Base-by-base conservation (phyloP, 805 yeast genomes). In the Nakazawaea peltata region DNA sequence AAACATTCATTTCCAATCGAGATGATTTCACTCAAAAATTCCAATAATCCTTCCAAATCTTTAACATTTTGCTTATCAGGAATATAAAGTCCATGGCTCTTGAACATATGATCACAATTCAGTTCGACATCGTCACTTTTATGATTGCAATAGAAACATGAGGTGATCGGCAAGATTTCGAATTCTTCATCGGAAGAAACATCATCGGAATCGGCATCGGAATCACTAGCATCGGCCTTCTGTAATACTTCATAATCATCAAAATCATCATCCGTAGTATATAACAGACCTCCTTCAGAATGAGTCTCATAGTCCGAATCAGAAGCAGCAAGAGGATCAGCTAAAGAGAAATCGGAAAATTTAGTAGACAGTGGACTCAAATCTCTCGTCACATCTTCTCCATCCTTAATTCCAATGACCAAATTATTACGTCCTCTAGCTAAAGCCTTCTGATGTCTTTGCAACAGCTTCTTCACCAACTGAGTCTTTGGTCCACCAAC, bases 311-410 rank as follows among this genome's bases (percentile, higher is more conserved):
- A 37, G 23, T 55, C 59, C 5, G 46, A 42, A 12, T 50, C 60
- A 2, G 28, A 10, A 3, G 16, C 28, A 13, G 31, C 38, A 8
- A 36, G 32, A 2, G 59, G 46, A 18, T 67, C 71, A 6, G 73
- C 79, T 16, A 75, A 55, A 8, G 82, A 74, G 50, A 76, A 69
- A 33, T 66, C 64, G 1, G 84, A 76, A 16, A 67, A 50, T 33
- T 67, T 69, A 4, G 73, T 69, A n/a, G 61, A 53, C 0, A 74
- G 65, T 2, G 81, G 79, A 41, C 81, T 71, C 9, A 43, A 42
- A 4, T 63, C 58, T 48, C 80, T 59, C 9, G 41, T 41, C 2
- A 35, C 23, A 3, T 31, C 36, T 7, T 28, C 25, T 10, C 26
- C 36, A 8, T 28, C 26, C 13, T 37, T 36, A 12, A 19, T 30